Evolutionary conservation across 305 asterid species (phyloP), one percentile per base, ranked within the genome.

Genomic region (Withania somnifera): DNA sequence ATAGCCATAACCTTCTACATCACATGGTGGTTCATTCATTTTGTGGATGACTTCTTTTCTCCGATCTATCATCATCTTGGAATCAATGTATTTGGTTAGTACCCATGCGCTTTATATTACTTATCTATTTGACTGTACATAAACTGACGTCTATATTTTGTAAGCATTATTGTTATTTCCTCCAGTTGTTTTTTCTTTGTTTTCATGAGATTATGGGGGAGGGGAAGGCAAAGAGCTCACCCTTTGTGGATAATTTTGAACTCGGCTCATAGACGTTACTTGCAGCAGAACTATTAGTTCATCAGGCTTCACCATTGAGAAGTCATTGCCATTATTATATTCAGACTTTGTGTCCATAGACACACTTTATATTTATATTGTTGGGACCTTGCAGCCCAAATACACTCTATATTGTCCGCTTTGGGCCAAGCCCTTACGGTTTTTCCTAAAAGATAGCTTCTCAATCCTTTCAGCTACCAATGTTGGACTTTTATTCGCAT

Each of bases 11-110:
- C 85, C 45, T 82, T 82, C 61, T 82, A 82, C 51, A 20, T 82
- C 17, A 82, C 84, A 11, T 82, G 85, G 82, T 76, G 85, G 85
- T 82, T 82, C 60, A 82, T 82, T 76, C 77, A 82, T 82, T 82
- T 82, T 22, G 85, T 82, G 47, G 85, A 82, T 76, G 77, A 69
- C 30, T 82, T 82, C 82, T 82, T 82, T 66, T 77, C 85, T 32
- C 82, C 82, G 3, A 82, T 77, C 61, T 82, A 82, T 45, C 51
- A 60, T 66, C 85, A 82, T 22, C 82, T 82, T 14, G 84, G 84
- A 82, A 82, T 82, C 69, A 66, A 82, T 64, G 69, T 82, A 9
- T 82, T 78, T 17, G 82, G 82, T 78, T 30, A 56, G 82, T 53
- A 53, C 19, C 32, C 51, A 36, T 7, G 17, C 42, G 34, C 51